Evolutionary conservation across 257 asterid genomes (phyloP).

Genomic region (Primulina eburnea): DNA sequence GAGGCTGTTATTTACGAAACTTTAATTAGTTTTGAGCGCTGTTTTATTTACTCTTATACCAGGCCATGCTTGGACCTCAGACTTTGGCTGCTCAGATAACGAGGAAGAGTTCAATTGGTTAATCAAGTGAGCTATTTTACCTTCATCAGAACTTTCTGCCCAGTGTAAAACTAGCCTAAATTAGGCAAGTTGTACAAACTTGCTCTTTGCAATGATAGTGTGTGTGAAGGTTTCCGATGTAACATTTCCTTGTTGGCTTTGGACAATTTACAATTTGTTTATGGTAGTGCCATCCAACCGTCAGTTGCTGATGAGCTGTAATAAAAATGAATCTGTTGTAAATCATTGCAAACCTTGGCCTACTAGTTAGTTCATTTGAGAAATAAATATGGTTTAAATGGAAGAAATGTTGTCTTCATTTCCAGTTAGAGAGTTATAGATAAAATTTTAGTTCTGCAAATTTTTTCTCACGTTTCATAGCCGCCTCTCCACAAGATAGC

Average conservation of each 20-base stretch:
- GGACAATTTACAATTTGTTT: background rate
- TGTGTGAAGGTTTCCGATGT: background rate
- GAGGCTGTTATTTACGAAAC: conserved; percentile 1
- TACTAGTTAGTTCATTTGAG: background rate
- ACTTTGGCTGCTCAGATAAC: conserved; percentile 90
- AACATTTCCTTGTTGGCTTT: no score
- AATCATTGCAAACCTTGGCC: background rate
- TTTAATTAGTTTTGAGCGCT: background rate
- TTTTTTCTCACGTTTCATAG: conserved; percentile 4
- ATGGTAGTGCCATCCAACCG: background rate
- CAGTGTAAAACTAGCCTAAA: background rate
- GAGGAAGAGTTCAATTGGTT: conserved; percentile 92
- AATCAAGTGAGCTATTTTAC: conserved; percentile 57
- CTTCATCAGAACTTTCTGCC: conserved; percentile 7
- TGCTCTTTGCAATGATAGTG: background rate
- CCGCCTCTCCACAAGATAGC: background rate
- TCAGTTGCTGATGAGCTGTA: no score
- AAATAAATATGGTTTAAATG: background rate
- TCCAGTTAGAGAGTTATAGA: background rate
- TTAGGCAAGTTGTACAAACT: conserved; percentile 9
- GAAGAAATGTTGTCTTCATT: background rate
- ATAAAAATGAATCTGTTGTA: background rate
- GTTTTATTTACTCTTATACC: conserved; percentile 16
- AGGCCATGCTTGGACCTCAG: conserved; percentile 99
- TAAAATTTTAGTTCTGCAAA: background rate